Evolutionary conservation across 768 basidiomycete species (phyloP).

Genomic region (Russula foetens): DNA sequence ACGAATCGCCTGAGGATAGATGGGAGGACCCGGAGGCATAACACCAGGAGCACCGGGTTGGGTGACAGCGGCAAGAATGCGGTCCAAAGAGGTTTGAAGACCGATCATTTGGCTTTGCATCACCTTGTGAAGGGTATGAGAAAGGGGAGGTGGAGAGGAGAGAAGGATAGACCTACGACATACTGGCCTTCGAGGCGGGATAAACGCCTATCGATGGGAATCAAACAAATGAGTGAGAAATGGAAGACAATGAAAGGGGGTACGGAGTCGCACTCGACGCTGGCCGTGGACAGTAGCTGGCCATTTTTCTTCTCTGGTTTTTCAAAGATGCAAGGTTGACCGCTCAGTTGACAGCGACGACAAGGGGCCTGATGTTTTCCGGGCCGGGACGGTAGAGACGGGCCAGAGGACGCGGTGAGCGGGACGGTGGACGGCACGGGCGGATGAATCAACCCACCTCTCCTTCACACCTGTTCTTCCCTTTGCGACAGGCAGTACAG

Average conservation of each 20-base stretch:
- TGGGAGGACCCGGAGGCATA: slow-evolving; percentile 24
- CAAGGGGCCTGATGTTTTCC: slow-evolving; percentile 63
- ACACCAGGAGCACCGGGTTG: slow-evolving; percentile 26
- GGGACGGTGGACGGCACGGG: slow-evolving; percentile 30
- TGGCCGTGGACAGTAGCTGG: slow-evolving; percentile 49
- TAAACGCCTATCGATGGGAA: slow-evolving; percentile 46
- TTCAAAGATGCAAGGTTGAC: slow-evolving; percentile 77
- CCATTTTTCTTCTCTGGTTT: slow-evolving; percentile 84
- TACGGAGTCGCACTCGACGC: slow-evolving; percentile 55
- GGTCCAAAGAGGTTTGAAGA: slow-evolving; percentile 83
- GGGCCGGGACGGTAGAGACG: slow-evolving; percentile 68
- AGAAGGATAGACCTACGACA: slow-evolving; percentile 40
- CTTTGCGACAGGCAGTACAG: slow-evolving; percentile 83
- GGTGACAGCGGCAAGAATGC: slow-evolving; percentile 60
- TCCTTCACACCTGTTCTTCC: slow-evolving; percentile 91
- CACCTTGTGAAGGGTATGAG: slow-evolving; percentile 38
- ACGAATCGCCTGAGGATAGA: slow-evolving; percentile 18
- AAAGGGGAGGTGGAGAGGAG: not conserved
- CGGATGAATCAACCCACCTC: slow-evolving; percentile 47
- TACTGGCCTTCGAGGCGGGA: slow-evolving; percentile 84
- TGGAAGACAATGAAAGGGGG: slow-evolving; percentile 16
- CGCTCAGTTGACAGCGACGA: slow-evolving; percentile 80
- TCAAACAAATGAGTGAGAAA: slow-evolving; percentile 12
- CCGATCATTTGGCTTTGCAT: slow-evolving; percentile 95
- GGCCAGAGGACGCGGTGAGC: slow-evolving; percentile 43